Evolutionary conservation across 2,329 filamentous ascomycete species (phyloP).

Genomic region (Madurella mycetomatis): DNA sequence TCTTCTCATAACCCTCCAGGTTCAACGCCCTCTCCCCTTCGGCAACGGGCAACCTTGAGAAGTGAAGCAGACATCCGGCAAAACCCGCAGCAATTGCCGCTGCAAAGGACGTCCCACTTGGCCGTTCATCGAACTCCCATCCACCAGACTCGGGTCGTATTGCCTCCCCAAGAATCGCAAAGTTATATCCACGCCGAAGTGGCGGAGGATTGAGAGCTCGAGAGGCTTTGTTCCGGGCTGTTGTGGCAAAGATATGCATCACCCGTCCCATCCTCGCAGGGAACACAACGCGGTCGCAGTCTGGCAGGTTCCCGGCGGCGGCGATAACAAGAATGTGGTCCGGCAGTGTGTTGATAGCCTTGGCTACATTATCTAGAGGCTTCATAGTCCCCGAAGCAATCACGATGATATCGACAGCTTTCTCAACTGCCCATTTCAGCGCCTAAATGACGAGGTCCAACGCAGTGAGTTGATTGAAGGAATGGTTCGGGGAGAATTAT

Average conservation of each 20-base stretch:
- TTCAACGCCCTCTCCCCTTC: neutral
- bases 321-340: slow-evolving; percentile 4
- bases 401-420: slow-evolving; percentile 5
- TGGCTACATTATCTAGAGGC: neutral
- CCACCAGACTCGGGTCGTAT: slow-evolving; percentile 1
- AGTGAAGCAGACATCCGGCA: slow-evolving; percentile 9
- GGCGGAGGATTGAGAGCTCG: neutral
- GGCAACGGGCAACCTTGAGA: slow-evolving; percentile 7
- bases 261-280: neutral
- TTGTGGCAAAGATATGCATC: slow-evolving; percentile 5
- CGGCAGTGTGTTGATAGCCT: neutral
- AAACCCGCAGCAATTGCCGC: slow-evolving; percentile 12
- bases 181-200: slow-evolving; percentile 8
- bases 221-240: neutral
- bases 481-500: too few relatives aligned
- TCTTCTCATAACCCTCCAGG: neutral
- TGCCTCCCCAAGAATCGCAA: slow-evolving; percentile 12
- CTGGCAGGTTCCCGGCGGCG: neutral
- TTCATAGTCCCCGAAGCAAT: slow-evolving; percentile 1
- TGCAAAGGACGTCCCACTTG: slow-evolving; percentile 9
- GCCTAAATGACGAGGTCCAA: too few relatives aligned
- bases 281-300: neutral
- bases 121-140: neutral
- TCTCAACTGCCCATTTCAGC: neutral
- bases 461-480: too few relatives aligned